phyloP scores from a whole-genome alignment of 306 rosid genomes.

The Vachellia pachyceras region DNA sequence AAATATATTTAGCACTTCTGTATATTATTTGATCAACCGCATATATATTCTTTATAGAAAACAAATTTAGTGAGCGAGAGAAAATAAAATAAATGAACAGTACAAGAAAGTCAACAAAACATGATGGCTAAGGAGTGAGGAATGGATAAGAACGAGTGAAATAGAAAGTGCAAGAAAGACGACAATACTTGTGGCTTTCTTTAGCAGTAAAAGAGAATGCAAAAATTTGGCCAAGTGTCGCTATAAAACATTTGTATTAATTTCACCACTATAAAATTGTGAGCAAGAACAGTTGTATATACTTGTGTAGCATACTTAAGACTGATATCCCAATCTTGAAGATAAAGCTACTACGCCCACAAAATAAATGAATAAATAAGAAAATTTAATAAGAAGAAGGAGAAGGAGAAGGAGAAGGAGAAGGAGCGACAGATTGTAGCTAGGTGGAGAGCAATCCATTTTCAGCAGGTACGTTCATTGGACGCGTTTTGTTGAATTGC shows the following conservation, averaged over 20 bases:
- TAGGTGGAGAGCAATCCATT: background rate
- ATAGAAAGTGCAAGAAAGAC: background rate
- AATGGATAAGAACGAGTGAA: background rate
- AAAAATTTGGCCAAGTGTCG: background rate
- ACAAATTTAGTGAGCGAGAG: background rate
- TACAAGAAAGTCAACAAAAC: background rate
- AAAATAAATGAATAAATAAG: no score
- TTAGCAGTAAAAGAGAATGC: background rate
- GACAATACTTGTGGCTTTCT: background rate
- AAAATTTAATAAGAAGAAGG: no score
- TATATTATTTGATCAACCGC: background rate
- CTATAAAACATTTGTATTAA: background rate
- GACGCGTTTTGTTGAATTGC: background rate
- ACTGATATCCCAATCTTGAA: background rate
- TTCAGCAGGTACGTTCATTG: background rate
- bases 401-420: no score
- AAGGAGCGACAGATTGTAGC: slow-evolving; percentile 42
- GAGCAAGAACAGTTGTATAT: background rate
- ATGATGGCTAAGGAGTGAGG: background rate
- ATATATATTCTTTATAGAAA: background rate
- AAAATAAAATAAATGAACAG: background rate
- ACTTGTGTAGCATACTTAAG: no score
- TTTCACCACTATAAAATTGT: no score
- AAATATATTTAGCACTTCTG: background rate
- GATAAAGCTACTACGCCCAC: background rate